Conservation (phyloP, 164 flowering plant genomes). For the Cinnamomum chago region DNA sequence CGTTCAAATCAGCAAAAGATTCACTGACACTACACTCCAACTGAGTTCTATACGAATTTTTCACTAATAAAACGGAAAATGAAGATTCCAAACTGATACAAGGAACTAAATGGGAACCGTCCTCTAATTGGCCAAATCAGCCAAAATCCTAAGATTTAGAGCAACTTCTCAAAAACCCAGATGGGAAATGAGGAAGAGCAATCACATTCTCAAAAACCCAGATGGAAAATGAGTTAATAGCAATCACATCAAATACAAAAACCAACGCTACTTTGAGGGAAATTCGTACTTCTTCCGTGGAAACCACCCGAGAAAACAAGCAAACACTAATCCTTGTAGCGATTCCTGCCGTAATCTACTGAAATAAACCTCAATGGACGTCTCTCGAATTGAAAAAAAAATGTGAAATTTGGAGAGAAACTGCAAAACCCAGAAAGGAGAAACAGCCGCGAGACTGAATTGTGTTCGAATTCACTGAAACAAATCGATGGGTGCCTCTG, state of each 20-base stretch:
- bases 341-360: neutral
- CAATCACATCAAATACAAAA: neutral
- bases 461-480: neutral
- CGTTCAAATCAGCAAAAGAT: neutral
- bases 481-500: neutral
- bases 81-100: too few relatives aligned
- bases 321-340: neutral
- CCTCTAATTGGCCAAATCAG: too few relatives aligned
- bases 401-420: neutral
- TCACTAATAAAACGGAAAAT: neutral
- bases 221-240: neutral
- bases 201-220: neutral
- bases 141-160: too few relatives aligned
- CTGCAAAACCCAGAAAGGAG: neutral
- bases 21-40: neutral
- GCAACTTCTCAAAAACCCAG: neutral
- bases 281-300: neutral
- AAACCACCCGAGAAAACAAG: neutral
- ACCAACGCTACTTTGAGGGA: neutral
- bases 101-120: too few relatives aligned
- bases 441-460: neutral
- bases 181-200: neutral
- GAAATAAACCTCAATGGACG: neutral
- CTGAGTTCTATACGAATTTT: neutral
- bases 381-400: neutral